Evolutionary conservation across 768 basidiomycete species (phyloP), one percentile per base, ranked within the genome.

Genomic region (Dentipellis sp.): DNA sequence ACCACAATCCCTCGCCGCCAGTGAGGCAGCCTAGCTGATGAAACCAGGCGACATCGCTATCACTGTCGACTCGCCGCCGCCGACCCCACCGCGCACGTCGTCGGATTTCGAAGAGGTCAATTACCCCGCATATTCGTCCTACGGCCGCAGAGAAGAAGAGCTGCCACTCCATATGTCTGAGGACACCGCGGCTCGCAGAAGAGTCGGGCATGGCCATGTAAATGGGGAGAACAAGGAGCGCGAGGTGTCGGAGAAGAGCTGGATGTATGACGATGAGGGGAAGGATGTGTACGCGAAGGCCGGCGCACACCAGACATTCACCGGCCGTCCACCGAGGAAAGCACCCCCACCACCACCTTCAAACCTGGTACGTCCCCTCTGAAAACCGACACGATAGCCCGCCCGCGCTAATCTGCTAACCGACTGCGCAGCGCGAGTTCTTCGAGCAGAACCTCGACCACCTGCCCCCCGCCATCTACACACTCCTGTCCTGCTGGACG

Each of bases 401-500:
- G 14, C 19, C 39, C 10, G 21, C 29, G 8, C 7, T 34, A 16
- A 48, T 38, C 29, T 29, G 10, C 42, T n/a, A 29, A 29, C 29
- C 29, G 29, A 1, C 16, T 16, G 19, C 22, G 9, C 64, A 91
- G 88, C 72, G 74, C 66, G 89, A 92, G 69, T 88, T 91, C 68
- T 65, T 91, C 51, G 69, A 80, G 54, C 89, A 92, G 75, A 91
- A 93, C 70, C 71, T 81, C 53, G 88, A 91, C 62, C 82, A 87
- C 67, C 68, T 93, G 59, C 78, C 85, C 0, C 87, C 93, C 7
- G 78, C 84, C 54, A 73, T 92, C 39, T 99, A 98, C 74, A 97
- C 94, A 42, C 80, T 95, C 35, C 82, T 97, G 47, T 86, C 93
- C 10, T 94, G 95, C 75, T 92, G 90, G 82, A 97, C 95, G 5